Evolutionary conservation across 2,329 filamentous ascomycete genomes (phyloP).

Genomic region (Talaromyces albobiverticillius): DNA sequence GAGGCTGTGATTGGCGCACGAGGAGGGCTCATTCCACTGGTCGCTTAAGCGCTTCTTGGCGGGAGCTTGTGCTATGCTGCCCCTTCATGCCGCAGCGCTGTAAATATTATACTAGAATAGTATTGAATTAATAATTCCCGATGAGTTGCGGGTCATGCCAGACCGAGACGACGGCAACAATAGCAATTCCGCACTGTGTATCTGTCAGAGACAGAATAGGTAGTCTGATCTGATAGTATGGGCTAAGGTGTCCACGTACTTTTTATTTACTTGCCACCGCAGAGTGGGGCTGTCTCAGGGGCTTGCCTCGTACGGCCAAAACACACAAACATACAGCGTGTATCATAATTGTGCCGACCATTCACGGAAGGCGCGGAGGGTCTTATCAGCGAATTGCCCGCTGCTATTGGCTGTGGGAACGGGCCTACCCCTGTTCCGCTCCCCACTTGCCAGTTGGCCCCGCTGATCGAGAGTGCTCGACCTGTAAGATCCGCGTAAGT

Average conservation of each 20-base stretch:
- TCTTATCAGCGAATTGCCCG: neutral
- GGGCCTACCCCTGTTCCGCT: slow-evolving; percentile 5
- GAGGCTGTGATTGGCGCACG: neutral
- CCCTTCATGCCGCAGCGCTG: neutral
- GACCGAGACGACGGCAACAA: too few relatives aligned
- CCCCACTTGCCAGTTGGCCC: neutral
- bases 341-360: neutral
- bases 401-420: neutral
- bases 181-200: too few relatives aligned
- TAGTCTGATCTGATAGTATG: too few relatives aligned
- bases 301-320: too few relatives aligned
- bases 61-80: neutral
- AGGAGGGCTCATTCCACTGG: neutral
- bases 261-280: slow-evolving; percentile 8
- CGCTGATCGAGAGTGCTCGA: neutral
- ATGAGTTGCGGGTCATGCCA: too few relatives aligned
- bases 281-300: slow-evolving; percentile 15
- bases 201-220: too few relatives aligned
- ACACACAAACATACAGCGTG: neutral
- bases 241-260: too few relatives aligned
- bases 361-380: slow-evolving; percentile 5
- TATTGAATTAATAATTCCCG: too few relatives aligned
- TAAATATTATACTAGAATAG: too few relatives aligned
- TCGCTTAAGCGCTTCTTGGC: slow-evolving; percentile 4
- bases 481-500: neutral